Evolutionary conservation across 75 land plant genomes (phyloP), one percentile per base, ranked within the genome.

Genomic region (Sequoia sempervirens): DNA sequence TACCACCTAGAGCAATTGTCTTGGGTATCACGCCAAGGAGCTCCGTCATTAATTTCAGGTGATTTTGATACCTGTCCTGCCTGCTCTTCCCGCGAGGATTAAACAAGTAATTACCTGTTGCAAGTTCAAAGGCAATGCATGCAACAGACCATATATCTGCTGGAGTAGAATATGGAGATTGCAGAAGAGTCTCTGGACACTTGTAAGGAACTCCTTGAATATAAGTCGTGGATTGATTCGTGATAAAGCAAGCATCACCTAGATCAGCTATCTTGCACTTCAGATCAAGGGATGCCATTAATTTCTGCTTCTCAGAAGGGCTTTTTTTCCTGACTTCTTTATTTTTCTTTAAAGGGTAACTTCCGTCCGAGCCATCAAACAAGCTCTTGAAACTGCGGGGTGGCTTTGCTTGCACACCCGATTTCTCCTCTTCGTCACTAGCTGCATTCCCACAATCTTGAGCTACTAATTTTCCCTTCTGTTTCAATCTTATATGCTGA

Each of bases 71-170:
- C 2, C 92, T 81, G 46, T 93, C 93, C 84, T 52, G 93, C 68
- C 88, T 91, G 80, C 91, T 40, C 41, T 40, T 40, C 41, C 41
- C 41, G 4, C 7, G 0, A 43, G 46, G 46, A 6, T 43, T 43
- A 43, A 96, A 96, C 18, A 96, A 85, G 13, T 92, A 91, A 85
- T 93, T 93, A 15, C 98, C 96, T 41, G 98, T 94, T 17, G 92
- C 98, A 47, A 96, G 94, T 86, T 96, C 98, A 88, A 96, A 96
- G 32, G 94, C 88, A 40, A 96, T 92, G 84, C 98, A 96, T 50
- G 96, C 98, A 88, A 96, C 91, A 18, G 98, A 96, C 96, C 96
- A 96, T 75, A 94, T 85, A 84, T 96, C 96, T 13, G 93, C 98
- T 5, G 46, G 7, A 43, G 46, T 43, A 43, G 46, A 43, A 5